Base-by-base conservation (phyloP, 2,329 filamentous ascomycete species). In the Monosporascus sp. region DNA sequence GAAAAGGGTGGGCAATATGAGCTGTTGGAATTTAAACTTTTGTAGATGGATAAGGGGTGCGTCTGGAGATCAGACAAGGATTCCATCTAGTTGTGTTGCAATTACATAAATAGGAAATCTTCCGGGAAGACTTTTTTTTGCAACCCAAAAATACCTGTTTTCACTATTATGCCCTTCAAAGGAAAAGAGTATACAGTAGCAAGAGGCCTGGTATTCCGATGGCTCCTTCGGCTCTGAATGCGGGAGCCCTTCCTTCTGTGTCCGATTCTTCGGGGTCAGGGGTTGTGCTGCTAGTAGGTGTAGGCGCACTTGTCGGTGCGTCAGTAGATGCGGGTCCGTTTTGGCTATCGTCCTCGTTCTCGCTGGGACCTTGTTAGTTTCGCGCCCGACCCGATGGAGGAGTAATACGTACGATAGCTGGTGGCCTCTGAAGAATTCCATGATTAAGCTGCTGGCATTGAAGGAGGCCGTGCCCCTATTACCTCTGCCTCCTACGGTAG, bases 371-470 rank as follows among this genome's bases (percentile, higher is more conserved):
- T 45, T 11, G 38, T n/a, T 18, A n/a, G 38, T n/a, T 39, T 27
- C 3, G 42, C 5, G 42, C 3, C 24, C 14, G 25, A 45, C 20
- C 3, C 7, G 8, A 31, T 27, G 17, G 42, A 15, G 42, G 17
- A 15, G 17, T 25, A 42, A 42, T 31, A 45, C 42, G 42, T 27
- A 45, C 42, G 42, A 24, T 25, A 45, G 22, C 11, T 45, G 42
- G 15, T 45, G 11, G 11, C 18, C 42, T 27, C 34, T 42, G 41
- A 51, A 51, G 17, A 51, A 51, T 20, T 48, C 50, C 45, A 51
- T 39, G 31, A 51, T 51, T 34, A 38, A 38, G 20, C 44, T 47
- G 25, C 44, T 51, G 18, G 50, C 50, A 48, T 51, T 47, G 18
- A 51, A 51, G 5, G 50, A 51, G 18, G 45, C 45, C 36, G 38